phyloP scores from a whole-genome alignment of 257 asterid genomes.

The Solanum corneliomulleri region DNA sequence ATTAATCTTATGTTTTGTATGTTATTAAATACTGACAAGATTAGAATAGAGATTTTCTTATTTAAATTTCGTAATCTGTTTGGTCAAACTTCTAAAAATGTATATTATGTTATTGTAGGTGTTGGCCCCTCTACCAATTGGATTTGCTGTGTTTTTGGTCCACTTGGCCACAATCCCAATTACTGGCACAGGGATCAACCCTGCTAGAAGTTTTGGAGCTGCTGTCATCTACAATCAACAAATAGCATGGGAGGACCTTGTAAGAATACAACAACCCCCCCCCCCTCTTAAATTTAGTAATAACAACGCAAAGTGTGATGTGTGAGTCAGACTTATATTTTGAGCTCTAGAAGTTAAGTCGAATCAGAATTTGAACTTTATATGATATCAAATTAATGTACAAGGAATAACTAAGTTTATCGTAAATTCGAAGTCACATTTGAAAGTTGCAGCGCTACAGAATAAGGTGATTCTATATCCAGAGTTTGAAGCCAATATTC shows the following conservation, averaged over 20 bases:
- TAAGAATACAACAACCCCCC: not conserved
- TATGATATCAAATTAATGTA: not conserved
- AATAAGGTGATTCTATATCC: not conserved
- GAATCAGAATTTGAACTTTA: not conserved
- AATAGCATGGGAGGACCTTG: not conserved
- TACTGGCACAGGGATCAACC: not conserved
- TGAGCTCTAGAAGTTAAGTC: not conserved
- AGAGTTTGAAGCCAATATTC: not conserved
- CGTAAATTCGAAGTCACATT: fast-evolving
- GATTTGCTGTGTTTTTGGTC: not conserved
- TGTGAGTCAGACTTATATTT: not conserved
- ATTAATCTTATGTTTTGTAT: not conserved
- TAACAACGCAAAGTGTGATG: not conserved
- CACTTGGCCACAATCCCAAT: not conserved
- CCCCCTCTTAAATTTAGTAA: not conserved
- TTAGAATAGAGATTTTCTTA: not conserved
- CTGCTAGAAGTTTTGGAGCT: not conserved
- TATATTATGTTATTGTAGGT: not conserved
- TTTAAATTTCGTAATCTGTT: not conserved
- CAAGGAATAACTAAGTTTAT: too few species aligned
- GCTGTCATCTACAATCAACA: not conserved
- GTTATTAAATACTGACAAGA: not conserved
- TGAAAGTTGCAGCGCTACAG: not conserved
- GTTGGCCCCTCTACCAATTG: not conserved
- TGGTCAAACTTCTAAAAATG: not conserved